Base-by-base conservation (phyloP, 345 rosid genomes). In the Sonneratia alba region DNA sequence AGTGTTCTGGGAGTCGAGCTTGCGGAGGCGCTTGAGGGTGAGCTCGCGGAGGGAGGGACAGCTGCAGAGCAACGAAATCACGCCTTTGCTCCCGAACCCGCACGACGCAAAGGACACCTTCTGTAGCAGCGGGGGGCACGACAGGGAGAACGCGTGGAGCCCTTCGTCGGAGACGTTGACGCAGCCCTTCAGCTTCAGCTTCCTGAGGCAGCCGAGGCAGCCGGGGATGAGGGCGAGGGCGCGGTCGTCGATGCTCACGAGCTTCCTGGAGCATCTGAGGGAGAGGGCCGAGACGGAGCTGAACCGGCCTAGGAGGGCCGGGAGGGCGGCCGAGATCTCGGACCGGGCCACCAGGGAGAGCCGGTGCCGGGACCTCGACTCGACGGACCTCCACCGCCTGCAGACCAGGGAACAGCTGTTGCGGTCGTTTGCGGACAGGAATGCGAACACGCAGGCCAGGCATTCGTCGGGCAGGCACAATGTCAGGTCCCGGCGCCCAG, bases 181-280 rank as follows among this genome's bases (percentile, higher is more conserved):
- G 72, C 84, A 84, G 68, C 84, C 85, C 59, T 81, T 81, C 73
- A 84, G 79, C 57, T 81, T 84, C 49, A 84, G 84, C 72, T 77
- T 81, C 75, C 69, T 77, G 37, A 83, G 78, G 22, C 72, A 77
- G 55, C 63, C 68, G 40, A 79, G 81, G 6, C 72, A 34, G 19
- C 71, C 3, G 10, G 83, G 75, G 43, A 83, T 76, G 55, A 38
- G 57, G 36, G 77, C 61, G 34, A 82, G 72, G 10, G 78, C 59
- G 5, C 59, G 36, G 59, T 84, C 80, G 51, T 67, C 80, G 42
- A 84, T 68, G 77, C 84, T 80, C 40, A 66, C 69, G 57, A 73
- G 76, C 78, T 80, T 84, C 42, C 87, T 79, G 59, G 83, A 80
- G 78, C 85, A 80, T 78, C 79, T 85, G 37, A 85, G 84, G 51